phyloP scores from a whole-genome alignment of 148 eudicot genomes.

The Fagopyrum tataricum region DNA sequence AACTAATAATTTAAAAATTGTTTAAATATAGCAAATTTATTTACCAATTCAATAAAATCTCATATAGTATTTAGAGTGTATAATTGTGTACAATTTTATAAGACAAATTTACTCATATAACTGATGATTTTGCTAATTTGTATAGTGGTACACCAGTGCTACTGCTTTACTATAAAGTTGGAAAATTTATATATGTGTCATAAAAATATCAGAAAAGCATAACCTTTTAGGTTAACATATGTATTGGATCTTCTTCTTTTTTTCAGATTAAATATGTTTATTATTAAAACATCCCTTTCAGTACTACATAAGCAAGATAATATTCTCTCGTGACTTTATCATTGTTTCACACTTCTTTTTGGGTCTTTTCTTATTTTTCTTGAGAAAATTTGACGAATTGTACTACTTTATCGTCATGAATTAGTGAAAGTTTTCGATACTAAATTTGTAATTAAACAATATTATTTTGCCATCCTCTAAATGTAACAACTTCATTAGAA shows the following conservation, averaged over 20 bases:
- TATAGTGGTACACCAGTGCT: neutral
- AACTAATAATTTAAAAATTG: neutral
- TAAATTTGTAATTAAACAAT: too few relatives aligned
- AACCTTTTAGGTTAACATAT: neutral
- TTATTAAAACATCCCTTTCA: neutral
- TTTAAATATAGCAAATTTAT: neutral
- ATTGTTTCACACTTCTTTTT: neutral
- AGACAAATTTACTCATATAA: neutral
- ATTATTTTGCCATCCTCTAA: too few relatives aligned
- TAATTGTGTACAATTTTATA: neutral
- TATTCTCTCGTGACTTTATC: neutral
- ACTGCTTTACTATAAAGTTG: neutral
- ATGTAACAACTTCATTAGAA: too few relatives aligned
- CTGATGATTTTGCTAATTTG: neutral
- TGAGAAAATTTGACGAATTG: neutral
- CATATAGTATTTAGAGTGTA: neutral
- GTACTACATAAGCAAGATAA: neutral
- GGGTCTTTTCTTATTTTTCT: neutral
- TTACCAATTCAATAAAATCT: neutral
- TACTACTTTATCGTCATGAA: too few relatives aligned
- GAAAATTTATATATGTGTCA: neutral
- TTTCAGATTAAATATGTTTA: neutral
- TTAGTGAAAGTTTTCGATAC: too few relatives aligned
- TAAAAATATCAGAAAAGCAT: slow-evolving; percentile 3
- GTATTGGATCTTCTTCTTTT: neutral